A percentile compares a stretch with the other conserved stretches of the same genome.
Conservation (phyloP, 495 filamentous ascomycete genomes). For the Xylaria longipes region DNA sequence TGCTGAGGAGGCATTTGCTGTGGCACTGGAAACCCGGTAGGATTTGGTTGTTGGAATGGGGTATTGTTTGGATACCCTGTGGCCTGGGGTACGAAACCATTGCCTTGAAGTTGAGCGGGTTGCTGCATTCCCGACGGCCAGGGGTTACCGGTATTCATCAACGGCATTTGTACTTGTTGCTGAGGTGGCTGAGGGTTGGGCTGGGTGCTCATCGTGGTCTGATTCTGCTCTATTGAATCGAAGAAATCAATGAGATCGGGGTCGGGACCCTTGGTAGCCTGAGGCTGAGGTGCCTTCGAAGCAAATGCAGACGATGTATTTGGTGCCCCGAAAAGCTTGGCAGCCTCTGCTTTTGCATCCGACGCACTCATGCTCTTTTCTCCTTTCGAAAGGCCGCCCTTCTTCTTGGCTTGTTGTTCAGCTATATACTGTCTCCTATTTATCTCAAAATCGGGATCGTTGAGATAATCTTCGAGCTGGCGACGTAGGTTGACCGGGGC, state of each 20-base stretch:
- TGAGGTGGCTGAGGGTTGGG: slow-evolving; percentile 41
- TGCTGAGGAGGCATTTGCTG: slow-evolving; percentile 38
- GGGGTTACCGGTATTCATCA: slow-evolving; percentile 49
- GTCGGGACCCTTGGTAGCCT: slow-evolving; percentile 65
- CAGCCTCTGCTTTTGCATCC: slow-evolving; percentile 47
- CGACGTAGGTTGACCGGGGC: slow-evolving; percentile 88
- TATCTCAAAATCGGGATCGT: slow-evolving; percentile 95
- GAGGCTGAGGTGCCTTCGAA: slow-evolving; percentile 34
- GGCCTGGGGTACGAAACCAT: slow-evolving; percentile 55
- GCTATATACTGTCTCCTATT: slow-evolving; percentile 90
- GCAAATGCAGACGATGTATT: slow-evolving; percentile 34
- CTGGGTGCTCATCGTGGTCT: slow-evolving; percentile 70
- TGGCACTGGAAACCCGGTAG: slow-evolving; percentile 60
- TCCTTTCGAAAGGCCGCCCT: slow-evolving; percentile 48
- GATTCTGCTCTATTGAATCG: slow-evolving; percentile 93
- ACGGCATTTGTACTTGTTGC: slow-evolving; percentile 36
- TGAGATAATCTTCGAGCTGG: slow-evolving; percentile 92
- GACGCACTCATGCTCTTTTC: slow-evolving; percentile 44
- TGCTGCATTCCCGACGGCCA: slow-evolving; percentile 46
- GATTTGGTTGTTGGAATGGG: slow-evolving; percentile 55
- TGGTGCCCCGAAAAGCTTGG: slow-evolving; percentile 36
- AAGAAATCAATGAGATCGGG: slow-evolving; percentile 98
- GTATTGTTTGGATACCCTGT: slow-evolving; percentile 56
- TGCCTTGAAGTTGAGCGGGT: slow-evolving; percentile 53
- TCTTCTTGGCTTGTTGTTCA: slow-evolving; percentile 82